Percentiles rank a stretch among this genome's conserved stretches.
Conservation (phyloP, 768 basidiomycete genomes). For the Tulasnella sp. region DNA sequence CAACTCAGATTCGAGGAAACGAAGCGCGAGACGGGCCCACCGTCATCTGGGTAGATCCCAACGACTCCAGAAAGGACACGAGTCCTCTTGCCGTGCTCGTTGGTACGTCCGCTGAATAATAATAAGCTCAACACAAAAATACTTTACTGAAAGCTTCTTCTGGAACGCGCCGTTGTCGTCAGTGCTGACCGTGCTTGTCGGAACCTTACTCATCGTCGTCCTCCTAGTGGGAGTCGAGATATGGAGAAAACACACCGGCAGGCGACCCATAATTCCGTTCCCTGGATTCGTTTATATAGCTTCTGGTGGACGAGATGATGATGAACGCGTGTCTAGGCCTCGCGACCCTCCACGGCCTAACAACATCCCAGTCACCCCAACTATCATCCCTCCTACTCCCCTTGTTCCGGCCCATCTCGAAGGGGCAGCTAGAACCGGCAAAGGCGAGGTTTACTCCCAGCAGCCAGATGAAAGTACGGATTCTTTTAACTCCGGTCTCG, state of each 20-base stretch:
- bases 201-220: not conserved
- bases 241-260: not conserved
- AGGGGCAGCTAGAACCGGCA: not conserved
- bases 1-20: not conserved
- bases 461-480: not conserved
- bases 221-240: not conserved
- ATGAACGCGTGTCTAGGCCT: not conserved
- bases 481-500: not conserved
- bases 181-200: not conserved
- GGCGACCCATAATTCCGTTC: not conserved
- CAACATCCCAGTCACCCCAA: not conserved
- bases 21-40: not conserved
- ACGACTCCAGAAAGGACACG: not conserved
- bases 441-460: not conserved
- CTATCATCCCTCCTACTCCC: not conserved
- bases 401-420: not conserved
- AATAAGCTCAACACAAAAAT: not conserved
- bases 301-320: not conserved
- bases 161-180: not conserved
- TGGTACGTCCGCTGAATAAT: not conserved
- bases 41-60: not conserved
- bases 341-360: not conserved
- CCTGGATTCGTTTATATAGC: not conserved
- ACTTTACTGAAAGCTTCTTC: not conserved
- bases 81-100: slow-evolving; percentile 2